Percentiles rank a stretch among this genome's conserved stretches.
These are phyloP conservation scores for Penicillium manginii DNA, from an alignment of 495 filamentous ascomycete species.

Conservation along the genomic window DNA sequence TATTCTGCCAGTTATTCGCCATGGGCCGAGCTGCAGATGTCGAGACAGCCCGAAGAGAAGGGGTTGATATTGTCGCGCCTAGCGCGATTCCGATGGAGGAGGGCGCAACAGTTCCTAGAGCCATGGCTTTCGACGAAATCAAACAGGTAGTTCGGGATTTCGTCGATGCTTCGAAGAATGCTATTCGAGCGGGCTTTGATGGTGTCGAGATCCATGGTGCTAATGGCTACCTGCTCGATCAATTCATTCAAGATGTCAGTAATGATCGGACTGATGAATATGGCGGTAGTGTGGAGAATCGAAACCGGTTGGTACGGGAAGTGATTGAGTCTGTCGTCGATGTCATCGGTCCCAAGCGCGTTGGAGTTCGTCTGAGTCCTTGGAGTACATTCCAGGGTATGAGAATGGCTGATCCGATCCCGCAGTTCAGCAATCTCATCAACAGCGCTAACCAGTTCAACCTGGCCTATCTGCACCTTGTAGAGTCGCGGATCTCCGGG, in stretches of 20 bases:
- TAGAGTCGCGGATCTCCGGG: constrained; percentile 52
- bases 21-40: constrained; percentile 60
- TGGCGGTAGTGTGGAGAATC: constrained; percentile 70
- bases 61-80: constrained; percentile 13
- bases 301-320: constrained; percentile 62
- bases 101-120: constrained; percentile 42
- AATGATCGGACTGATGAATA: constrained; percentile 68
- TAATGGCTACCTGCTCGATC: constrained; percentile 77
- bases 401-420: constrained; percentile 61
- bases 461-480: constrained; percentile 66
- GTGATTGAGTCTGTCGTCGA: constrained; percentile 59
- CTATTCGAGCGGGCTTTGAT: constrained; percentile 72
- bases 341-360: constrained; percentile 62
- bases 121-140: constrained; percentile 62
- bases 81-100: constrained; percentile 54
- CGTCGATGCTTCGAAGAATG: constrained; percentile 61
- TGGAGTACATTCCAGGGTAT: constrained; percentile 66
- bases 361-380: constrained; percentile 64
- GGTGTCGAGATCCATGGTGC: constrained; percentile 77
- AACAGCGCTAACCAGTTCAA: constrained; percentile 48
- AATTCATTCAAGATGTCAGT: constrained; percentile 65
- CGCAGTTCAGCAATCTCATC: constrained; percentile 62
- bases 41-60: constrained; percentile 35
- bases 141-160: constrained; percentile 57
- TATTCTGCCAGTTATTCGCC: constrained; percentile 69